Evolutionary conservation across 306 rosid genomes (phyloP), one percentile per base, ranked within the genome.

Genomic region (Prinsepia uniflora): DNA sequence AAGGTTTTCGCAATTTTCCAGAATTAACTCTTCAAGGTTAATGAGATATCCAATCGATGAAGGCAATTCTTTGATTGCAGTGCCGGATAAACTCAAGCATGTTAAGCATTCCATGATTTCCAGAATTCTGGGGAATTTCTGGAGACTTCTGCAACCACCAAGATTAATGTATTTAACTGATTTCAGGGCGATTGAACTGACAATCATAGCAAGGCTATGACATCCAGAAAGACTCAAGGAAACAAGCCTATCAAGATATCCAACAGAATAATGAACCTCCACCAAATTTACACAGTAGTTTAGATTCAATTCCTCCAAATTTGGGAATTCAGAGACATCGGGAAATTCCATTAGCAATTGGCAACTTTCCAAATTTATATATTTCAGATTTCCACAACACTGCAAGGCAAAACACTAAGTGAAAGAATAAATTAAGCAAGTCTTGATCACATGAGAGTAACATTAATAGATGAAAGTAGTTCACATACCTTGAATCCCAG

Each of bases 401-500:
- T 44, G 47, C 12, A 13, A 48, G 10, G 4, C 4, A 48, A 48
- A 48, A 13, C 4, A 48, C 13, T n/a, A n/a, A n/a, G n/a, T n/a
- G n/a, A n/a, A n/a, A n/a, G n/a, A n/a, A n/a, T n/a, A n/a, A n/a
- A n/a, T n/a, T n/a, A n/a, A n/a, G n/a, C n/a, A n/a, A n/a, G n/a
- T n/a, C n/a, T n/a, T n/a, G n/a, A n/a, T n/a, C n/a, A n/a, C n/a
- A n/a, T n/a, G n/a, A n/a, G n/a, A n/a, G n/a, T n/a, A n/a, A n/a
- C n/a, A n/a, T n/a, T n/a, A n/a, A n/a, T n/a, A n/a, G n/a, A n/a
- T n/a, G n/a, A n/a, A n/a, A n/a, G n/a, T n/a, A n/a, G n/a, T n/a
- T n/a, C n/a, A n/a, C n/a, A n/a, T 72, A 54, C 74, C 78, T 75
- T 75, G 57, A 52, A 52, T 87, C 83, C 10, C 18, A 0, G 10